Conservation (phyloP, 371 early-diverging fungal species). For the Apophysomyces sp. region DNA sequence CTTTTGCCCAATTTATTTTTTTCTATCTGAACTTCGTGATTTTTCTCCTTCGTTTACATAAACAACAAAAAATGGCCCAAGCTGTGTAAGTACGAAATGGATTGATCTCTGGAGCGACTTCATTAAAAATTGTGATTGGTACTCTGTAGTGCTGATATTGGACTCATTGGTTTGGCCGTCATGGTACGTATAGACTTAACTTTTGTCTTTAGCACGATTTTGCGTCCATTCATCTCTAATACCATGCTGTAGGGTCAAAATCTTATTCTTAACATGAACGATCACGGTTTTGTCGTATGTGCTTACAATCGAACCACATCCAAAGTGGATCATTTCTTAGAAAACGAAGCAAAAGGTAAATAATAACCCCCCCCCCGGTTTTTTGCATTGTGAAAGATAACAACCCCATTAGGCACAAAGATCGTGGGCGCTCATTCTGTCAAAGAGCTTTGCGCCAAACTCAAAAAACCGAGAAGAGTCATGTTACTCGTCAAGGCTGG, state of each 20-base stretch:
- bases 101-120: not conserved
- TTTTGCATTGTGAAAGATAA: no score
- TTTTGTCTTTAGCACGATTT: not conserved
- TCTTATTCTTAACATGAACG: conserved; percentile 97
- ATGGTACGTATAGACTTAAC: conserved; percentile 71
- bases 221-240: not conserved
- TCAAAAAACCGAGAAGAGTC: conserved; percentile 95
- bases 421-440: conserved; percentile 93
- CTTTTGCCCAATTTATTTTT: conserved; percentile 3
- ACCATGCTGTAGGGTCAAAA: conserved; percentile 86
- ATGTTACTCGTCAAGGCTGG: conserved; percentile 99
- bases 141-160: conserved; percentile 90
- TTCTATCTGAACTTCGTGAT: not conserved
- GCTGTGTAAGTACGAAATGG: conserved; percentile 12
- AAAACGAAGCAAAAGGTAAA: conserved; percentile 93
- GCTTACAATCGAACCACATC: conserved; percentile 97
- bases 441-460: conserved; percentile 87
- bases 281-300: conserved; percentile 91
- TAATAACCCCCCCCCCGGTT: no score
- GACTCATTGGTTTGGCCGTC: conserved; percentile 99
- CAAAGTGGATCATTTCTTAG: conserved; percentile 95
- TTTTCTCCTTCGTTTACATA: not conserved
- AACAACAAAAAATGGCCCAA: conserved; percentile 9
- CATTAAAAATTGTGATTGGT: not conserved
- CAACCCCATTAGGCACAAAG: conserved; percentile 83